phyloP scores from a whole-genome alignment of 179 eudicot species.

The Beta lomatogona region DNA sequence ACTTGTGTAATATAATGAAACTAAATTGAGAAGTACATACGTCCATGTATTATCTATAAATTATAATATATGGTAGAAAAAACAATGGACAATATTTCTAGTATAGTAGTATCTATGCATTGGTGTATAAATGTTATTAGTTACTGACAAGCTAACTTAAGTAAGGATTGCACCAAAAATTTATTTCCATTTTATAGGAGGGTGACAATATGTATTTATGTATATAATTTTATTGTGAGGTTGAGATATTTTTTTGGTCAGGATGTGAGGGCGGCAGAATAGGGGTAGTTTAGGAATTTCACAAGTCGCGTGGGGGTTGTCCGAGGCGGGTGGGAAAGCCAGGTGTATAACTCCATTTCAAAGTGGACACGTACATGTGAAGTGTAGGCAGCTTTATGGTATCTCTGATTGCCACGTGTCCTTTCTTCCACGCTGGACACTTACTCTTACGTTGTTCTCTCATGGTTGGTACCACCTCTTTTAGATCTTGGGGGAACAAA shows the following conservation, averaged over 20 bases:
- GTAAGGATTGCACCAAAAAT: too few species aligned
- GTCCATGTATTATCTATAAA: too few species aligned
- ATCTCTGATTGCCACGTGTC: constrained; percentile 25
- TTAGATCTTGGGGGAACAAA: neutral
- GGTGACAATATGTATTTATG: too few species aligned
- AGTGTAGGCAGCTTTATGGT: neutral
- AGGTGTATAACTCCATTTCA: constrained; percentile 23
- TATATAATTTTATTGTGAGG: neutral
- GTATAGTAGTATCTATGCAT: neutral
- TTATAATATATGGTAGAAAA: too few species aligned
- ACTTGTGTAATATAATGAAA: too few species aligned
- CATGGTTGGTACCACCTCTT: neutral
- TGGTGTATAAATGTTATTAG: too few species aligned
- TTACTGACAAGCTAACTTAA: too few species aligned
- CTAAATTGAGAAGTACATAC: too few species aligned
- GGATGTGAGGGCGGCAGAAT: constrained; percentile 4
- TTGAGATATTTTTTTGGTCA: too few species aligned
- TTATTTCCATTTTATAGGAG: neutral
- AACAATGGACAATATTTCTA: too few species aligned
- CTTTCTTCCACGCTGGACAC: constrained; percentile 17
- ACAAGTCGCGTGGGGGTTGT: neutral
- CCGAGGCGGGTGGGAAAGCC: constrained; percentile 11
- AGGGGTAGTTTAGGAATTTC: neutral
- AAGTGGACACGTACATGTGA: constrained; percentile 22
- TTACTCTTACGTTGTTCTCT: neutral